phyloP scores from a whole-genome alignment of 768 basidiomycete genomes.

The Heimioporus sp. region DNA sequence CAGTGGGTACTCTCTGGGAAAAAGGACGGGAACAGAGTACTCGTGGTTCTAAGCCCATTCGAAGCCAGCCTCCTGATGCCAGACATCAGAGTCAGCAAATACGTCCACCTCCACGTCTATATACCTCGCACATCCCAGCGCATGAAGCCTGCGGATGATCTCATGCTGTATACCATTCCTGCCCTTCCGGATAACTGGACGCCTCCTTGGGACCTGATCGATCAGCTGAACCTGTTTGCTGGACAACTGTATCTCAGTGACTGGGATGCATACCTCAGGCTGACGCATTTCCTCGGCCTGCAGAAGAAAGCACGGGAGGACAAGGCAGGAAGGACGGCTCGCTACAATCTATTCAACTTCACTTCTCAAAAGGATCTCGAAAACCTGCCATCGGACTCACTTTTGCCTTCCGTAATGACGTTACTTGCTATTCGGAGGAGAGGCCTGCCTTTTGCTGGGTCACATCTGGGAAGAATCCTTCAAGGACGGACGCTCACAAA shows the following conservation, averaged over 20 bases:
- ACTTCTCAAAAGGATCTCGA: not conserved
- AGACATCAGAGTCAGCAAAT: too few relatives aligned
- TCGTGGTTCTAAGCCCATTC: slow-evolving; percentile 1
- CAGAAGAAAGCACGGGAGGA: too few relatives aligned
- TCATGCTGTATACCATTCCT: not conserved
- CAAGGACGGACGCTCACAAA: slow-evolving; percentile 15
- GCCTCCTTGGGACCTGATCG: not conserved
- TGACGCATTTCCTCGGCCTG: not conserved
- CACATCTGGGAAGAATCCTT: slow-evolving; percentile 40
- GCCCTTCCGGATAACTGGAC: not conserved
- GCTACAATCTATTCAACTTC: too few relatives aligned
- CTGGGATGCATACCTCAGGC: not conserved
- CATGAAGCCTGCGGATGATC: not conserved
- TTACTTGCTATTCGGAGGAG: slow-evolving; percentile 32
- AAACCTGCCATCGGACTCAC: not conserved
- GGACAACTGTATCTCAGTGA: not conserved
- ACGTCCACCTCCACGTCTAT: slow-evolving; percentile 3
- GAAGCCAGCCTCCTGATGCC: not conserved
- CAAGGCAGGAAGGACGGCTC: too few relatives aligned
- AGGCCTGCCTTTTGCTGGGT: slow-evolving; percentile 33
- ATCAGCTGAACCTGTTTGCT: slow-evolving; percentile 1
- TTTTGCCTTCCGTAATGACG: slow-evolving; percentile 21
- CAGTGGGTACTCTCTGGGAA: not conserved
- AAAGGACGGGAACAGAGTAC: not conserved
- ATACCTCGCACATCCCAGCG: not conserved